Conservation (phyloP, 179 eudicot species). For the Patellifolia procumbens region DNA sequence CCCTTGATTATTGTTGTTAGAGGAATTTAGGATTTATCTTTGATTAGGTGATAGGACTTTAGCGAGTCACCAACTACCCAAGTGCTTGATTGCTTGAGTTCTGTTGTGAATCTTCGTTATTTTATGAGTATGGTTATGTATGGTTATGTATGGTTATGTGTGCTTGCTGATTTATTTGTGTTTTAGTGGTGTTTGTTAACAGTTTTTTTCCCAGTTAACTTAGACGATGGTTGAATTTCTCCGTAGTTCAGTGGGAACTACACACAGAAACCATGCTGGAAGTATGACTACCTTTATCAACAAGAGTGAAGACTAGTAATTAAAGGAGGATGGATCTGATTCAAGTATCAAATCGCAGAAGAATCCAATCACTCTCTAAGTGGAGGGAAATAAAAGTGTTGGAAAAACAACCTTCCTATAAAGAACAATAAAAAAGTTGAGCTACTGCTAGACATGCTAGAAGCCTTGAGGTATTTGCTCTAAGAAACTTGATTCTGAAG, state of each 20-base stretch:
- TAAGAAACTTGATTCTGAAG: no score
- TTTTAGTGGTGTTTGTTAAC: constrained; percentile 24
- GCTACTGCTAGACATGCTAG: no score
- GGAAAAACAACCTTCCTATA: constrained; percentile 94
- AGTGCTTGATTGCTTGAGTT: background rate
- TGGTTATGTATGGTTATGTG: no score
- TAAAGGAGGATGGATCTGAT: constrained; percentile 49
- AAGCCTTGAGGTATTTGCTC: no score
- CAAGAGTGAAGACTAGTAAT: constrained; percentile 82
- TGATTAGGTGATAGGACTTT: no score
- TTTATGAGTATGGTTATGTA: no score
- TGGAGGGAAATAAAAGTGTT: constrained; percentile 96
- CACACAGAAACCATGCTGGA: constrained; percentile 88
- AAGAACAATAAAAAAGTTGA: constrained; percentile 94
- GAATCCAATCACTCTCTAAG: constrained; percentile 84
- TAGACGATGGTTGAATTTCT: constrained; percentile 89
- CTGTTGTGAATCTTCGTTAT: background rate
- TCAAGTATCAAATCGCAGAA: constrained; percentile 45
- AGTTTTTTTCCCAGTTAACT: constrained; percentile 77
- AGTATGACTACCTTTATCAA: constrained; percentile 82
- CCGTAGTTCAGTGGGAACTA: constrained; percentile 85
- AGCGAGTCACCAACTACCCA: background rate
- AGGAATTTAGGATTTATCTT: no score
- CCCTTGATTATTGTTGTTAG: no score
- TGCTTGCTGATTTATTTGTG: background rate